A percentile compares a stretch with the other conserved stretches of the same genome.
These are phyloP conservation scores for Aegilops umbellulata DNA, from an alignment of 176 grass and related monocot species.

Conservation along the genomic window DNA sequence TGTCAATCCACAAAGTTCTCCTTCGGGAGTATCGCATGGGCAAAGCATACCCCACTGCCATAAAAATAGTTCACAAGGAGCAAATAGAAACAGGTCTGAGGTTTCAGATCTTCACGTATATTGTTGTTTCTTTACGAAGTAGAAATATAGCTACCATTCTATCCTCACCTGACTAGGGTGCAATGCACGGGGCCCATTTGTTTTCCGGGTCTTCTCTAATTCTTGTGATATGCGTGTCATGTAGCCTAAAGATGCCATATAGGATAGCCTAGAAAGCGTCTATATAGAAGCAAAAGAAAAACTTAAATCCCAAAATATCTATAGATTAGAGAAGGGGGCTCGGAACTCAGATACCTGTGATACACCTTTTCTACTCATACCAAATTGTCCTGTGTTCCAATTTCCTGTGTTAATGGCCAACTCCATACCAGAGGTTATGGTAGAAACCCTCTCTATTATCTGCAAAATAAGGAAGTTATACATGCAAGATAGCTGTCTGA, in stretches of 20 bases:
- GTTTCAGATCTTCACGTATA: neutral
- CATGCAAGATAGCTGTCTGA: neutral
- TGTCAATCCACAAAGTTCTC: slow-evolving; percentile 90
- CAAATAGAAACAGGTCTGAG: neutral
- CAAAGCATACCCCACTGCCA: slow-evolving; percentile 99
- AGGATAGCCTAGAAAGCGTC: slow-evolving; percentile 85
- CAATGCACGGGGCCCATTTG: slow-evolving; percentile 90
- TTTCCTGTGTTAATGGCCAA: slow-evolving; percentile 85
- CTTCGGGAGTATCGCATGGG: slow-evolving; percentile 96
- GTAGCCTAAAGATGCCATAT: slow-evolving; percentile 84
- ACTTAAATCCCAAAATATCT: neutral
- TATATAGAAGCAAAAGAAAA: slow-evolving; percentile 18
- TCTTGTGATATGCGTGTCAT: slow-evolving; percentile 96
- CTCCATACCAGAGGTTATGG: slow-evolving; percentile 71
- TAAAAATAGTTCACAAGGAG: slow-evolving; percentile 2
- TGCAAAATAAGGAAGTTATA: slow-evolving; percentile 18
- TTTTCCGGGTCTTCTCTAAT: slow-evolving; percentile 94
- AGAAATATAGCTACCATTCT: neutral
- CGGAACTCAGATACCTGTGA: slow-evolving; percentile 60
- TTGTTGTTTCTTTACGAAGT: neutral
- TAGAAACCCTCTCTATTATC: slow-evolving; percentile 19
- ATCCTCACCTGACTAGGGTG: slow-evolving; percentile 84
- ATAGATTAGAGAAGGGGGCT: neutral
- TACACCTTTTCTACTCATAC: slow-evolving; percentile 90
- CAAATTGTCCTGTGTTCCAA: slow-evolving; percentile 82